Evolutionary conservation across 1,284 basidiomycete genomes (phyloP), one percentile per base, ranked within the genome.

Genomic region (Vanrija sp.): DNA sequence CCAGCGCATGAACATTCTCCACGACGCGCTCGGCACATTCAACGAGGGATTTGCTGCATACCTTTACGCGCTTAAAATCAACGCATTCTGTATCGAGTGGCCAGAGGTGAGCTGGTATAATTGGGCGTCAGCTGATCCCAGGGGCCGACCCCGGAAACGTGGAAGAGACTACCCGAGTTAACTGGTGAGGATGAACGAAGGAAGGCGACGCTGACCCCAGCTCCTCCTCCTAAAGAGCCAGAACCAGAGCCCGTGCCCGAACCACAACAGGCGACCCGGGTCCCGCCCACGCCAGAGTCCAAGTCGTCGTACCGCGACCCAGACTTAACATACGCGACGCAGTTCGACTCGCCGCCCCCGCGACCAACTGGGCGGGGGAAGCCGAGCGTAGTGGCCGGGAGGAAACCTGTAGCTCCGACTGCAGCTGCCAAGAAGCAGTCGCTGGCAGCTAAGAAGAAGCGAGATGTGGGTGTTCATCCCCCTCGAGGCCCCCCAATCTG

Each of bases 1-100:
- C 1, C 83, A 87, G 59, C 83, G 82, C 21, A 80, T 96, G 64
- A 82, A 83, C 54, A 78, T 80, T 21, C 82, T 96, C 54, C 85
- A 88, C 69, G 80, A 86, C 48, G 86, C 89, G 18, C 80, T 97
- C 46, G 83, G 84, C 5, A 85, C 83, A 12, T 96, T 97, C 80
- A 95, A 96, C 71, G 93, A 97, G 73, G 86, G 86, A 40, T 97
- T 97, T 69, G 87, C 91, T 10, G 91, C 89, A 72, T 94, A 87
- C 81, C 76, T 96, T 18, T 94, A 93, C 73, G 86, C 87, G 10
- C 85, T 96, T 83, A 88, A 91, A 72, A 95, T 96, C 90, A 94
- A 95, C 68, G 87, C 91, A 1, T 83, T 94, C 61, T 93, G 91
- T 26, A 86, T 87, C 0, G 92, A 95, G 72, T 96, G 91, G 91